phyloP scores from a whole-genome alignment of 441 rosid genomes.

The Syzygium malaccense region DNA sequence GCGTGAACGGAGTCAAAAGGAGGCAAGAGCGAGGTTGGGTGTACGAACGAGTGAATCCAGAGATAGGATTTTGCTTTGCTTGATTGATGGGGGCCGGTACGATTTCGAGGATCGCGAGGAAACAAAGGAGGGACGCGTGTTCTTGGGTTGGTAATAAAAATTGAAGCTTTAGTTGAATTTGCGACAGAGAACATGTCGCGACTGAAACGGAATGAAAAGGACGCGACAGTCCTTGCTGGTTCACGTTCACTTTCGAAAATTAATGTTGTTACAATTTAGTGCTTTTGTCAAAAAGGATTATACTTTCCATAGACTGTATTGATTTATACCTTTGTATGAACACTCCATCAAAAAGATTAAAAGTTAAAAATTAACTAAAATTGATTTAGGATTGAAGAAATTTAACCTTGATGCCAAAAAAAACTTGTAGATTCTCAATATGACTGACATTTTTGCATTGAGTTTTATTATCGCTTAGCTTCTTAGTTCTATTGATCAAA shows the following conservation, averaged over 20 bases:
- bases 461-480: background rate
- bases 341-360: background rate
- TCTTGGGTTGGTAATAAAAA: background rate
- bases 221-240: background rate
- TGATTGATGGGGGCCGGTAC: background rate
- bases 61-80: background rate
- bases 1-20: background rate
- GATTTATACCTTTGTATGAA: no score
- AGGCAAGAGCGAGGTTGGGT: no score
- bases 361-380: background rate
- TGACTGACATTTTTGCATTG: rapidly evolving
- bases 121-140: background rate
- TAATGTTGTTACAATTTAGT: background rate
- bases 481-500: rapidly evolving
- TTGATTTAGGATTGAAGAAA: background rate
- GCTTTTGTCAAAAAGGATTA: background rate
- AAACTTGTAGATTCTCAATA: background rate
- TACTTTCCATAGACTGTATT: background rate
- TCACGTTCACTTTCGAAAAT: background rate
- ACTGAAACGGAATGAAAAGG: background rate
- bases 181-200: background rate
- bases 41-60: background rate
- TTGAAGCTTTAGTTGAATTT: background rate
- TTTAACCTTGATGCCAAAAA: background rate
- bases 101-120: background rate